Conservation (phyloP, 2,329 filamentous ascomycete species). For the Diaporthe capsici region DNA sequence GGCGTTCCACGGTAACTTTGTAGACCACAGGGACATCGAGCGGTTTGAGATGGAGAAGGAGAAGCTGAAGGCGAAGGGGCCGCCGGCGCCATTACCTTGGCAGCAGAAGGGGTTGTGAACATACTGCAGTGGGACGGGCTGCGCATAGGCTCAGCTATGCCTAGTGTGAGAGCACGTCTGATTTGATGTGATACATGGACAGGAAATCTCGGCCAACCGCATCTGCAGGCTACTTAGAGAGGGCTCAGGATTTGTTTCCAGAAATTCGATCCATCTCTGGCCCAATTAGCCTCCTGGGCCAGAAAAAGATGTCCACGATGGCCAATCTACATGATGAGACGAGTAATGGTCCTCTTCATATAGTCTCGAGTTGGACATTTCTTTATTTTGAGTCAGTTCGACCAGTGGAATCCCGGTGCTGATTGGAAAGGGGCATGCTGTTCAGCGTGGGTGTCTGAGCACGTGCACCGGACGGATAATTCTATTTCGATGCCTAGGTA, state of each 20-base stretch:
- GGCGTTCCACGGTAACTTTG: slow-evolving; percentile 47
- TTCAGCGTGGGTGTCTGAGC: neutral
- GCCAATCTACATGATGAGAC: neutral
- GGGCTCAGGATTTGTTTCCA: too few species aligned
- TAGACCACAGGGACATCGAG: slow-evolving; percentile 31
- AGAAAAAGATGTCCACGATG: too few species aligned
- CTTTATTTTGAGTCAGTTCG: neutral
- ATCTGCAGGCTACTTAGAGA: too few species aligned
- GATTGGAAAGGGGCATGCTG: neutral
- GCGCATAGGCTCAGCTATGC: neutral
- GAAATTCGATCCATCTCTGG: too few species aligned
- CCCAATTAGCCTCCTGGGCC: too few species aligned
- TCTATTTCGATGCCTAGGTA: too few species aligned
- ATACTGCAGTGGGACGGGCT: neutral
- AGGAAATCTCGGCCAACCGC: too few species aligned
- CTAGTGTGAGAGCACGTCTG: neutral
- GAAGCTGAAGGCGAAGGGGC: neutral
- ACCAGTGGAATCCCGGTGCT: neutral
- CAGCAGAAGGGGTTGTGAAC: neutral
- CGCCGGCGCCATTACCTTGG: slow-evolving; percentile 1
- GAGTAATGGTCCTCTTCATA: neutral
- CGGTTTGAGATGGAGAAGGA: slow-evolving; percentile 15
- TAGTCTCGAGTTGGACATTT: neutral
- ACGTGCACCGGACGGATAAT: neutral
- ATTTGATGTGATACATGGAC: too few species aligned